Evolutionary conservation across 2,329 filamentous ascomycete genomes (phyloP), one percentile per base, ranked within the genome.

Genomic region (Rosellinia necatrix): DNA sequence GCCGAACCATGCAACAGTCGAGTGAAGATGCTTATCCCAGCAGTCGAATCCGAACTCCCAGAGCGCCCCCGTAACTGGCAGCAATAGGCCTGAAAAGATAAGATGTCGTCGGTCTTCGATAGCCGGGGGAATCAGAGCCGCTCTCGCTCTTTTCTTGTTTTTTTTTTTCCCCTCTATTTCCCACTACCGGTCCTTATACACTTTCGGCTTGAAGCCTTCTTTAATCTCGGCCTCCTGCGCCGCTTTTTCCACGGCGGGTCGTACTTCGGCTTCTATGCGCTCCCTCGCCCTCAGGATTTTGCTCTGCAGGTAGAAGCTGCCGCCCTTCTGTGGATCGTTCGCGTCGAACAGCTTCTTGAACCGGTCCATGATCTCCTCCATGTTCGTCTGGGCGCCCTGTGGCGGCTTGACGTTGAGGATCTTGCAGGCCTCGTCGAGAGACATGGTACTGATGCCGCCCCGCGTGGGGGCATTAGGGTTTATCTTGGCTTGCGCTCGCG

Each of bases 281-380:
- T 99, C 93, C 68, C 93, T 85, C 56, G 94, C 94, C 60, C 94
- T 82, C 66, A 97, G 76, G 52, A 99, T 86, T 78, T 99, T 99
- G 81, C 93, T 97, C 77, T 99, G 94, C 44, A 99, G 81, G 75
- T 99, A 99, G 76, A 99, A 99, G 69, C 92, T 97, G 49, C 94
- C 94, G 30, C 94, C 94, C 71, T 96, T 96, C 75, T 96, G 82
- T 9, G 94, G 93, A 63, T 99, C 90, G 77, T 99, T 99, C 66
- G 85, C 79, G 75, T 99, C 94, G 72, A 97, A 99, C 43, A 99
- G 78, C 63, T 88, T 86, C 84, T 97, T 97, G 81, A 97, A 99
- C 50, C 92, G 83, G 66, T 89, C 86, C 75, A 89, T 87, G 52
- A 96, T 86, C 63, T 88, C 82, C 67, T 92, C 90, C 72, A 92